Evolutionary conservation across 805 yeast genomes (phyloP), one percentile per base, ranked within the genome.

Genomic region (Saturnispora gosingensis): DNA sequence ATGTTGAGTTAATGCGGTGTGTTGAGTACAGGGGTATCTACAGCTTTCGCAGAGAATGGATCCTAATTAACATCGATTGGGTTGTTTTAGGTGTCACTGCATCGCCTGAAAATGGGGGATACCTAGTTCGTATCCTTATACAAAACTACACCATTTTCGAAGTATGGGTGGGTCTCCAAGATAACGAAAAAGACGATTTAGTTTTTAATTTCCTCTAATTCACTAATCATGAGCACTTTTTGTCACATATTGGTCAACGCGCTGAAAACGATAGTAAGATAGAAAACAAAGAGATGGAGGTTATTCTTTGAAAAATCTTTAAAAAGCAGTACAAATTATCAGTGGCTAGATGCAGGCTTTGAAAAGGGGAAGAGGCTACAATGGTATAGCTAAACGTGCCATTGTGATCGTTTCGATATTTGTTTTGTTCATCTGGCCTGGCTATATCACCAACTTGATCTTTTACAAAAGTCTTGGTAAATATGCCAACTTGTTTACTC

Each of bases 31-130:
- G 75, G 28, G 79, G 79, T 0, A 49, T 73, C 1, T 66, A 63
- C 54, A 64, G 70, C 18, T 57, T 75, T 52, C 67, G 77, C 51
- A 70, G 71, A 34, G 83, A 79, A 55, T 67, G 60, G 45, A 62
- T 76, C 20, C 71, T 77, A 49, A 69, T 73, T 4, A 45, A 55
- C 22, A 27, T 46, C 10, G 49, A 45, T 22, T 38, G 30, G 25
- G 20, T 43, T 8, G 43, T 49, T 36, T 28, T 49, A 13, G 51
- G 51, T 5, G 36, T 49, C 13, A 24, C 42, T 4, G 38, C 30
- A 2, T 7, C 30, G 2, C 27, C 32, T 11, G 18, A 20, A 43
- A 36, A 49, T 16, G 50, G 46, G 8, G 50, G 50, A 3, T 48
- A 28, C 9, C 30, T 25, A 4, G 20, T 48, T 15, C 22, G 13